Conservation (phyloP, 257 asterid species). For the Solanum piurae region DNA sequence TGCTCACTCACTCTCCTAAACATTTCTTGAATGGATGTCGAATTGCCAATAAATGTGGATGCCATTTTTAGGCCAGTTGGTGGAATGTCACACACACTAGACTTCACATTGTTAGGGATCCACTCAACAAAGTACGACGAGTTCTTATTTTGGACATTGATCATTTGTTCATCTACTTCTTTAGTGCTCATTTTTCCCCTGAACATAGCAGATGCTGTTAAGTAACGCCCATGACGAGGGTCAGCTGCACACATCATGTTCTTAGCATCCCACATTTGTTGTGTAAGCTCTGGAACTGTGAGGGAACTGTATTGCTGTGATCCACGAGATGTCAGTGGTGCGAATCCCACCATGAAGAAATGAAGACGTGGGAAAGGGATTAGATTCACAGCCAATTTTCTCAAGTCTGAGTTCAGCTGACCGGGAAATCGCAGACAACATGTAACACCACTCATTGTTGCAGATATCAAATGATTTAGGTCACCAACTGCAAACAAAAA, state of each 20-base stretch:
- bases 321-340: neutral
- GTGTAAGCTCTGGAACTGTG: constrained; percentile 2
- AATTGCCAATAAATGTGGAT: neutral
- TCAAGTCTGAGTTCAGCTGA: neutral
- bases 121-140: neutral
- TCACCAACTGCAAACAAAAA: neutral
- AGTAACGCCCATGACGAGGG: constrained; percentile 2
- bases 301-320: neutral
- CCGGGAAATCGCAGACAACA: constrained; percentile 1
- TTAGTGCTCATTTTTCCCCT: neutral
- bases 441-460: constrained; percentile 3
- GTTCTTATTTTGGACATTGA: constrained; percentile 4
- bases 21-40: constrained; percentile 1
- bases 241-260: constrained; percentile 7
- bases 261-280: constrained; percentile 8
- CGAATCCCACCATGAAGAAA: constrained; percentile 5
- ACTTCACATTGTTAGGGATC: constrained; percentile 3
- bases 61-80: neutral
- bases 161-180: constrained; percentile 3
- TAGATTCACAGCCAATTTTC: neutral
- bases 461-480: constrained; percentile 2
- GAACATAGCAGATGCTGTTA: constrained; percentile 2
- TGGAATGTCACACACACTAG: constrained; percentile 3
- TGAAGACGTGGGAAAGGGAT: constrained; percentile 2
- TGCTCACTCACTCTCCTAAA: constrained; percentile 2